These are phyloP conservation scores for Cytospora schulzeri DNA, from an alignment of 2,329 filamentous ascomycete genomes.

Conservation along the genomic window DNA sequence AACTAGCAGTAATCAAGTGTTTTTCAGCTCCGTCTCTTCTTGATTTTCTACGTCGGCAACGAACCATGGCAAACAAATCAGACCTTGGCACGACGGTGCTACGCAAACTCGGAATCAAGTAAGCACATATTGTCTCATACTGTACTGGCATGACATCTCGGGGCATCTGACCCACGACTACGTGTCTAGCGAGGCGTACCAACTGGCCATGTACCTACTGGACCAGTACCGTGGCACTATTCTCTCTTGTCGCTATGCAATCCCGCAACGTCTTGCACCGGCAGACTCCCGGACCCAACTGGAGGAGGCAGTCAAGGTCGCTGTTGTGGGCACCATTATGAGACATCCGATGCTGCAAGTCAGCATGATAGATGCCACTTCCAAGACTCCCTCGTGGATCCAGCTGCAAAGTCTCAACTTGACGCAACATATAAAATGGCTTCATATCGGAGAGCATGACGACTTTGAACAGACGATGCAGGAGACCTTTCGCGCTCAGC, in stretches of 20 bases:
- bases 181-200: slow-evolving; percentile 21
- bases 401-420: slow-evolving; percentile 29
- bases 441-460: slow-evolving; percentile 15
- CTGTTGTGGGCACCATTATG: slow-evolving; percentile 28
- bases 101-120: slow-evolving; percentile 31
- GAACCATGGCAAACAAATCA: slow-evolving; percentile 14
- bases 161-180: not conserved
- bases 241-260: slow-evolving; percentile 29
- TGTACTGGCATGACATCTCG: slow-evolving; percentile 21
- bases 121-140: slow-evolving; percentile 21
- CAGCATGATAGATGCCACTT: slow-evolving; percentile 23
- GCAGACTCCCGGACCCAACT: slow-evolving; percentile 24
- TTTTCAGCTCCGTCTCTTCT: not conserved
- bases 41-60: not conserved
- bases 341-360: slow-evolving; percentile 31
- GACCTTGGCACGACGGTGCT: slow-evolving; percentile 26
- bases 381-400: slow-evolving; percentile 29
- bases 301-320: slow-evolving; percentile 23
- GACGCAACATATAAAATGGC: slow-evolving; percentile 27
- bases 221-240: slow-evolving; percentile 30
- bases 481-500: slow-evolving; percentile 19
- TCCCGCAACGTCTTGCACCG: slow-evolving; percentile 23
- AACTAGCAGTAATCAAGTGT: too few species aligned
- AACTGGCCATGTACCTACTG: slow-evolving; percentile 28
- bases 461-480: slow-evolving; percentile 20